Evolutionary conservation across 2,329 filamentous ascomycete species (phyloP).

Genomic region (Cladosporium halotolerans): DNA sequence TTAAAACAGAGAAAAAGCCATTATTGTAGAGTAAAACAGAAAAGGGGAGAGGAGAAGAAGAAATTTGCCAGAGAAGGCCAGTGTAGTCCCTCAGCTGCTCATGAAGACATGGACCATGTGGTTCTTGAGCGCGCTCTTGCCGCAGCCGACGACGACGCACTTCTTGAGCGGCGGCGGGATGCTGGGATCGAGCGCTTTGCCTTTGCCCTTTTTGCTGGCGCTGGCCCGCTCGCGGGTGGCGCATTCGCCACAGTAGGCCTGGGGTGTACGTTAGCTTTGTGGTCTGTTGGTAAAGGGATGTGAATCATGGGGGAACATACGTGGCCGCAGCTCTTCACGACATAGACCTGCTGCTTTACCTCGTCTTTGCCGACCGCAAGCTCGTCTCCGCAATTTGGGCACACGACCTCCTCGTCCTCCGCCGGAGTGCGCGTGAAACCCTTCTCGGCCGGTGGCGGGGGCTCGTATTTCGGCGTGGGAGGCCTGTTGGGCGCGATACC

Average conservation of each 20-base stretch:
- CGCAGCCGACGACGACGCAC: slow-evolving; percentile 42
- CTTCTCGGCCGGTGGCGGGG: slow-evolving; percentile 58
- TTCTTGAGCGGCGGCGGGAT: slow-evolving; percentile 35
- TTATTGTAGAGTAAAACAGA: neutral
- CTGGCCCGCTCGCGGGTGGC: slow-evolving; percentile 29
- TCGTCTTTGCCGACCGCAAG: slow-evolving; percentile 65
- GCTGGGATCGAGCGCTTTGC: slow-evolving; percentile 27
- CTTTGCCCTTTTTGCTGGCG: slow-evolving; percentile 31
- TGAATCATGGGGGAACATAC: slow-evolving; percentile 48
- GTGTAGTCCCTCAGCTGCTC: slow-evolving; percentile 17
- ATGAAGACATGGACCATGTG: slow-evolving; percentile 25
- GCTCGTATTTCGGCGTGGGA: slow-evolving; percentile 49
- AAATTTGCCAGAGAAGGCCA: neutral
- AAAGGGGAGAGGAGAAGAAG: neutral
- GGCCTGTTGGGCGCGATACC: slow-evolving; percentile 23
- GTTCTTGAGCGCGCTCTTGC: slow-evolving; percentile 28
- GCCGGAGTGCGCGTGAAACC: slow-evolving; percentile 75
- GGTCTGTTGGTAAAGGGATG: neutral
- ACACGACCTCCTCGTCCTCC: slow-evolving; percentile 69
- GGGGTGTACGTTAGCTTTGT: neutral
- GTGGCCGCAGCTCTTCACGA: slow-evolving; percentile 84
- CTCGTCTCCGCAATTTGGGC: slow-evolving; percentile 80
- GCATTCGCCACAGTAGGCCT: slow-evolving; percentile 52
- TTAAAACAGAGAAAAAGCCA: too few species aligned
- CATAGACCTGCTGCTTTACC: slow-evolving; percentile 82